Percentiles rank a stretch among this genome's conserved stretches.
phyloP scores from a whole-genome alignment of 768 basidiomycete genomes.

The Cystoderma amianthinum region DNA sequence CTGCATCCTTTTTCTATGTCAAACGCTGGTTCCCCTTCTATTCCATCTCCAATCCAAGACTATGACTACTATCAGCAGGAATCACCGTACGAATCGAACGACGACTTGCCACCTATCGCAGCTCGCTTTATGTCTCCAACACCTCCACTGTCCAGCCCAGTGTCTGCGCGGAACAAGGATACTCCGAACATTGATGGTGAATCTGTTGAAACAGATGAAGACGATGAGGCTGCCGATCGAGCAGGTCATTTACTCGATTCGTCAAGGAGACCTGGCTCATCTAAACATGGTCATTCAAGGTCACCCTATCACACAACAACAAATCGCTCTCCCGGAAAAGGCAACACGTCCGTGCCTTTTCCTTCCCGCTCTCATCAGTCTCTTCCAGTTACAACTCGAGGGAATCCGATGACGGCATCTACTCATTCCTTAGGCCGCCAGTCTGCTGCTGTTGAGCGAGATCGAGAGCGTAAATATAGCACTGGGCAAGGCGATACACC shows the following conservation, averaged over 20 bases:
- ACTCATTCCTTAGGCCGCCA: slow-evolving; percentile 75
- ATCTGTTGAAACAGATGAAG: slow-evolving; percentile 62
- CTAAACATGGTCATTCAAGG: slow-evolving; percentile 64
- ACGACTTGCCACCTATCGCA: slow-evolving; percentile 81
- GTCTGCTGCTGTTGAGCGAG: slow-evolving; percentile 40
- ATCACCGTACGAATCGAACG: slow-evolving; percentile 64
- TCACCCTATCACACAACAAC: slow-evolving; percentile 65
- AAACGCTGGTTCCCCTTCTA: slow-evolving; percentile 36
- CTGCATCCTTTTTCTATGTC: slow-evolving; percentile 73
- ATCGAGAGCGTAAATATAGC: slow-evolving; percentile 45
- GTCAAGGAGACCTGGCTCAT: slow-evolving; percentile 22
- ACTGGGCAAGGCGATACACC: slow-evolving; percentile 29
- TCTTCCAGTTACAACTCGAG: slow-evolving; percentile 58
- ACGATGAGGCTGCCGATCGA: slow-evolving; percentile 55
- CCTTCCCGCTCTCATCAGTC: slow-evolving; percentile 78
- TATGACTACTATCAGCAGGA: slow-evolving; percentile 69
- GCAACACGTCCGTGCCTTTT: slow-evolving; percentile 55
- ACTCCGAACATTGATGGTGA: slow-evolving; percentile 67
- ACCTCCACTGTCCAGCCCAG: slow-evolving; percentile 17
- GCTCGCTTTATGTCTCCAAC: slow-evolving; percentile 87
- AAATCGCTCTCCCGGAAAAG: slow-evolving; percentile 28
- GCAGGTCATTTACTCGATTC: slow-evolving; percentile 35
- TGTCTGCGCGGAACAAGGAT: slow-evolving; percentile 42
- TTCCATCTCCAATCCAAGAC: slow-evolving; percentile 53
- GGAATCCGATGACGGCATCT: slow-evolving; percentile 47